Base-by-base conservation (phyloP, 2,329 filamentous ascomycete genomes). In the Aspergillus terreus region DNA sequence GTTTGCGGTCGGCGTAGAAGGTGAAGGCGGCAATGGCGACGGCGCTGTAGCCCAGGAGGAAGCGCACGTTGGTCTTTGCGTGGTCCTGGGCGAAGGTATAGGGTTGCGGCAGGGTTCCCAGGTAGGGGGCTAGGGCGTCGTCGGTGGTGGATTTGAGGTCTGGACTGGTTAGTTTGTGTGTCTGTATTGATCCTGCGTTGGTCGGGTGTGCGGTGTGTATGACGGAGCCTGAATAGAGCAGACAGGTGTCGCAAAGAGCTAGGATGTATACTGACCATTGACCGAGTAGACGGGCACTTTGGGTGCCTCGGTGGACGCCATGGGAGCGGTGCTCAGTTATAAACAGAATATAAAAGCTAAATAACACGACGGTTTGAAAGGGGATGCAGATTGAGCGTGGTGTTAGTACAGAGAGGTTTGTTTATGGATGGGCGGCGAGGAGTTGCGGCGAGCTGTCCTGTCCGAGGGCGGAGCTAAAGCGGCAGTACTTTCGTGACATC, bases 111-210 rank as follows among this genome's bases (percentile, higher is more conserved):
- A 97, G 84, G 30, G 85, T 88, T 73, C 90, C 92, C 57, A 99
- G 85, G 77, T 97, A 97, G 75, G 94, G 91, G 53, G 88, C 85
- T 54, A 99, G 86, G 51, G 92, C 90, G 75, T 99, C 94, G 76
- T 99, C 94, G 60, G 89, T 90, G 36, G 92, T 95, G 76, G 94
- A 95, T 75, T 97, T 97, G 58, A 99, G 86, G 70, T 97, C 94
- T 95, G 68, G 19, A 19, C 7, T 6, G 2, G 35, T 38, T 38
- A 38, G 3, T 15, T 9, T 15, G 14, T 3, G 35, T 38, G 11
- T 9, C 15, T 6, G 33, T n/a, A 4, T n/a, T 10, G n/a, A 23
- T 6, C 2, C 10, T 35, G 33, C n/a, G n/a, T 35, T 15, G 4
- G 12, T 15, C 1, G 14, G 2, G 35, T 38, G 35, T 38, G 35